These are phyloP conservation scores for Pseudogymnoascus sp. DNA, from an alignment of 2,329 filamentous ascomycete genomes.

Conservation along the genomic window DNA sequence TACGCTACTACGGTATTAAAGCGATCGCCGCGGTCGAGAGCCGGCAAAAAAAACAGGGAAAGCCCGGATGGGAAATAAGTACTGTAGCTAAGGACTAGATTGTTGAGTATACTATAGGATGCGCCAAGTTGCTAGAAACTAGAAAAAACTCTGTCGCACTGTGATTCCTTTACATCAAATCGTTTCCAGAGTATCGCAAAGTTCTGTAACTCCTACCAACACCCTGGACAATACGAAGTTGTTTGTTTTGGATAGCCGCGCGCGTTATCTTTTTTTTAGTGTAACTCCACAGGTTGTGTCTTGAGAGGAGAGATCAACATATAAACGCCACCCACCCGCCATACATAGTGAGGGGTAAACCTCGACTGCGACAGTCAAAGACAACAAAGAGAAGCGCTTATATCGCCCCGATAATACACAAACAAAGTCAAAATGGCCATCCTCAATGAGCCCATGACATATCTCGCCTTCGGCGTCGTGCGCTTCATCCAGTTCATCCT, in stretches of 20 bases:
- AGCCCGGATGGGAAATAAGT: background rate
- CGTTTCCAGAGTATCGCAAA: background rate
- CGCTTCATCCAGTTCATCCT: conserved; percentile 72
- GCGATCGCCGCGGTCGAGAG: conserved; percentile 5
- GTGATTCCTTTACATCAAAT: background rate
- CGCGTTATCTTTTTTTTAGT: conserved; percentile 1
- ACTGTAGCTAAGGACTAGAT: background rate
- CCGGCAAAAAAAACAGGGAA: conserved; percentile 7
- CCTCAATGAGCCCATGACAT: conserved; percentile 31
- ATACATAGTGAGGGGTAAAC: background rate
- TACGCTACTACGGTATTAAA: background rate
- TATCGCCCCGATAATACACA: background rate
- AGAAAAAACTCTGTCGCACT: background rate
- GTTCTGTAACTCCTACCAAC: background rate
- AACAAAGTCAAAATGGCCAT: background rate
- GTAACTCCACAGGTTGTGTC: background rate
- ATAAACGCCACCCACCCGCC: background rate
- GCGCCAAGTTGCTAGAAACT: background rate
- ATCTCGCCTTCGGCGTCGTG: conserved; percentile 51
- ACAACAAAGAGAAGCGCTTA: background rate
- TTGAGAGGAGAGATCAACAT: conserved; percentile 1
- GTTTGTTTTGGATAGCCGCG: conserved; percentile 8
- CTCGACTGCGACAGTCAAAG: background rate
- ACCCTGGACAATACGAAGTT: background rate
- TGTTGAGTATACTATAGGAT: background rate